Evolutionary conservation across 768 basidiomycete genomes (phyloP).

Genomic region (Suillus decipiens): DNA sequence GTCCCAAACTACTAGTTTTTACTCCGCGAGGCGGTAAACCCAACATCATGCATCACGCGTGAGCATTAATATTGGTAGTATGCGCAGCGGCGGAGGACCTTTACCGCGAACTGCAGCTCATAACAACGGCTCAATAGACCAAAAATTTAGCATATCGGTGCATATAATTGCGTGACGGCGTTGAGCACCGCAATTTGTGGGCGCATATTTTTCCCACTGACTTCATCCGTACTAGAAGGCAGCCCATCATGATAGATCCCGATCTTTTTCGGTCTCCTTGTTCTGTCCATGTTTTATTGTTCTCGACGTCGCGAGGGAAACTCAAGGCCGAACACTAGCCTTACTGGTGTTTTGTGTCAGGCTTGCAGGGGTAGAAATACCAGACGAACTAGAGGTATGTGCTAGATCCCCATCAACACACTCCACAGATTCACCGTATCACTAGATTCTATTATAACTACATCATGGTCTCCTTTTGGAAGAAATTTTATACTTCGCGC

Average conservation of each 20-base stretch:
- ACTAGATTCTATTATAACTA: not conserved
- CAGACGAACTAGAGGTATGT: not conserved
- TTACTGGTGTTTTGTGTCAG: not conserved
- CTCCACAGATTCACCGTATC: not conserved
- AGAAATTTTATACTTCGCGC: not conserved
- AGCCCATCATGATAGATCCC: not conserved
- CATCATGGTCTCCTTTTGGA: not conserved
- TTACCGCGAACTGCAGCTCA: not conserved
- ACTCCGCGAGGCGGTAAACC: not conserved
- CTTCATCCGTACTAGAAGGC: not conserved
- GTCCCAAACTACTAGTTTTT: not conserved
- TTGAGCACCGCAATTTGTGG: not conserved
- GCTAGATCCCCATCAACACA: not conserved
- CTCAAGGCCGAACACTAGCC: not conserved
- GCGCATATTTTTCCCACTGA: conserved; percentile 1
- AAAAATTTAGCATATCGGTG: not conserved
- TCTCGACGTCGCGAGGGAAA: not conserved
- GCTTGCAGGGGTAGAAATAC: not conserved
- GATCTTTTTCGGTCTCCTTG: not conserved
- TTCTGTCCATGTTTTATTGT: not conserved
- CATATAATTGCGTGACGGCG: not conserved
- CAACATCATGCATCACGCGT: not conserved
- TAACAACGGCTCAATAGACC: not conserved
- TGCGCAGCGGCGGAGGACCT: not conserved
- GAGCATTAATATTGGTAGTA: not conserved